phyloP scores from a whole-genome alignment of 2,329 filamentous ascomycete species.

The Microsporum ferrugineum region DNA sequence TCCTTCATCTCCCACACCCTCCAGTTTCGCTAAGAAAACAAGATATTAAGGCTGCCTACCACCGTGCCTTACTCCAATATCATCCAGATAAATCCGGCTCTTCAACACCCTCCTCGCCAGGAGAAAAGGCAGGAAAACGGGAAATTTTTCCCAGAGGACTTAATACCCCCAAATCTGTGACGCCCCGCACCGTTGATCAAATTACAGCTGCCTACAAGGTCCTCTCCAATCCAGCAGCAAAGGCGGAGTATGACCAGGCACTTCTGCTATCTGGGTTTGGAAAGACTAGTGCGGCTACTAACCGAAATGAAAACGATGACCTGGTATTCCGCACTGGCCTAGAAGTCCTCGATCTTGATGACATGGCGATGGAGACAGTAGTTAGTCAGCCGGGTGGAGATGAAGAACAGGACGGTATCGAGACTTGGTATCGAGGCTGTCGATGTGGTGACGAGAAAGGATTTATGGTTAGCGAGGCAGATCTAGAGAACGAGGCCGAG shows the following conservation, averaged over 20 bases:
- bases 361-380: slow-evolving; percentile 34
- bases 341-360: slow-evolving; percentile 48
- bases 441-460: slow-evolving; percentile 48
- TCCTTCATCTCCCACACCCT: slow-evolving; percentile 28
- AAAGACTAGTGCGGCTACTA: slow-evolving; percentile 20
- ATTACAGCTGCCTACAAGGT: slow-evolving; percentile 49
- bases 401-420: slow-evolving; percentile 30
- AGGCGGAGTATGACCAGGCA: slow-evolving; percentile 40
- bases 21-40: slow-evolving; percentile 25
- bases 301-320: slow-evolving; percentile 12
- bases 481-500: slow-evolving; percentile 41
- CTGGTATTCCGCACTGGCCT: slow-evolving; percentile 40
- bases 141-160: background rate
- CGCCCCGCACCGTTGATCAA: slow-evolving; percentile 40
- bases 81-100: slow-evolving; percentile 42
- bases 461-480: slow-evolving; percentile 44
- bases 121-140: background rate
- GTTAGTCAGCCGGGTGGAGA: slow-evolving; percentile 31
- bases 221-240: slow-evolving; percentile 35
- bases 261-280: slow-evolving; percentile 22
- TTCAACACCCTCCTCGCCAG: background rate
- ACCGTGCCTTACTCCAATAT: slow-evolving; percentile 43
- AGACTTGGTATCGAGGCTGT: slow-evolving; percentile 44
- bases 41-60: slow-evolving; percentile 46
- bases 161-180: background rate